Percentiles rank a stretch among this genome's conserved stretches.
Conservation (phyloP, 1,139 yeast species). For the Hemisphaericaspora subhashii region DNA sequence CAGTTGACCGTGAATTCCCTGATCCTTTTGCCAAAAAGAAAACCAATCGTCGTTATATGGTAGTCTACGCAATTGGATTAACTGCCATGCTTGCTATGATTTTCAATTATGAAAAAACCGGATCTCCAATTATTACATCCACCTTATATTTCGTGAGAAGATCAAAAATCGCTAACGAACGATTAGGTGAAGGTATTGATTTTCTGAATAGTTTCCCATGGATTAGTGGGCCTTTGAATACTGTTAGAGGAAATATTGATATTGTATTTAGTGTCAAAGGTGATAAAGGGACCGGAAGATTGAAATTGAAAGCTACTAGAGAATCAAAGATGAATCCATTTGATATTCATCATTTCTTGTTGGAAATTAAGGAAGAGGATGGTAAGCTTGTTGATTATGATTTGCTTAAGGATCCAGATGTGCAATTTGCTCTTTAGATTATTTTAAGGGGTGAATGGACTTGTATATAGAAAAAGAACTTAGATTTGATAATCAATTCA, state of each 20-base stretch:
- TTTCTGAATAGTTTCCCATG: constrained; percentile 78
- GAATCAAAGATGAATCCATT: constrained; percentile 57
- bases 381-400: constrained; percentile 34
- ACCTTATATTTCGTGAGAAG: constrained; percentile 83
- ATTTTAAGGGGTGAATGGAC: not conserved
- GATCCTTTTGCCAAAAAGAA: constrained; percentile 66
- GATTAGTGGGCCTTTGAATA: constrained; percentile 83
- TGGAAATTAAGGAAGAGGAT: constrained; percentile 41
- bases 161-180: constrained; percentile 62
- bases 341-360: constrained; percentile 57
- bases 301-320: constrained; percentile 61
- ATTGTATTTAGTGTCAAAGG: constrained; percentile 74
- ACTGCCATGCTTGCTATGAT: constrained; percentile 66
- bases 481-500: not conserved
- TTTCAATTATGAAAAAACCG: constrained; percentile 88
- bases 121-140: constrained; percentile 86
- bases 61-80: constrained; percentile 63
- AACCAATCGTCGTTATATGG: constrained; percentile 53
- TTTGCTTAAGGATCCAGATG: constrained; percentile 50
- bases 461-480: constrained; percentile 1
- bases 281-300: constrained; percentile 45
- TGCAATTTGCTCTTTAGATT: constrained; percentile 31
- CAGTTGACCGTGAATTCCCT: constrained; percentile 66
- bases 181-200: constrained; percentile 73
- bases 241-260: constrained; percentile 78